phyloP scores from a whole-genome alignment of 441 rosid genomes.

The Jatropha multifida region DNA sequence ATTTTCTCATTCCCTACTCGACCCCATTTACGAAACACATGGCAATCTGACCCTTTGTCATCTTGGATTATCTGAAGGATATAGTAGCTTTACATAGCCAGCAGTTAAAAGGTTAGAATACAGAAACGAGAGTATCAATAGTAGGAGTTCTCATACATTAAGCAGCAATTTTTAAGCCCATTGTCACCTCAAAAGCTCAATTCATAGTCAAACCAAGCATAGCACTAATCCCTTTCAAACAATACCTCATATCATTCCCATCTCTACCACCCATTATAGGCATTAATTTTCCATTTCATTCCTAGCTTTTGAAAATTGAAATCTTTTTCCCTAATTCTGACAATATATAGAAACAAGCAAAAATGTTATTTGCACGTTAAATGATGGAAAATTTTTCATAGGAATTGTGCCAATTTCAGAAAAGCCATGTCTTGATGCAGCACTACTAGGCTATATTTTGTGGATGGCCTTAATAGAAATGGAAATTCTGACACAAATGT shows the following conservation, averaged over 20 bases:
- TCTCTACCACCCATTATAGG: background rate
- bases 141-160: slow-evolving; percentile 2
- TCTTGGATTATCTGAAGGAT: slow-evolving; percentile 93
- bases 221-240: background rate
- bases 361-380: background rate
- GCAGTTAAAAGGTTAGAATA: slow-evolving; percentile 11
- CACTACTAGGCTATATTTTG: background rate
- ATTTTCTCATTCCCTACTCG: slow-evolving; percentile 87
- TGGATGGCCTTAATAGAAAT: background rate
- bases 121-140: background rate
- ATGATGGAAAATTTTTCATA: background rate
- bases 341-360: background rate
- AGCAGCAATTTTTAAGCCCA: slow-evolving; percentile 4
- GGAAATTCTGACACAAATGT: background rate
- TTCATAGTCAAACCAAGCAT: background rate
- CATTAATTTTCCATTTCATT: background rate
- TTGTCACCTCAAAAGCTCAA: background rate
- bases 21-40: slow-evolving; percentile 95
- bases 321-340: background rate
- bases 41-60: slow-evolving; percentile 76
- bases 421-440: background rate
- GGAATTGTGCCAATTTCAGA: background rate
- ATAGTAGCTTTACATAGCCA: slow-evolving; percentile 61
- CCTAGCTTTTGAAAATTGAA: background rate
- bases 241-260: background rate